phyloP scores from a whole-genome alignment of 1,139 yeast species.

The Saccharomyces hybrid region DNA sequence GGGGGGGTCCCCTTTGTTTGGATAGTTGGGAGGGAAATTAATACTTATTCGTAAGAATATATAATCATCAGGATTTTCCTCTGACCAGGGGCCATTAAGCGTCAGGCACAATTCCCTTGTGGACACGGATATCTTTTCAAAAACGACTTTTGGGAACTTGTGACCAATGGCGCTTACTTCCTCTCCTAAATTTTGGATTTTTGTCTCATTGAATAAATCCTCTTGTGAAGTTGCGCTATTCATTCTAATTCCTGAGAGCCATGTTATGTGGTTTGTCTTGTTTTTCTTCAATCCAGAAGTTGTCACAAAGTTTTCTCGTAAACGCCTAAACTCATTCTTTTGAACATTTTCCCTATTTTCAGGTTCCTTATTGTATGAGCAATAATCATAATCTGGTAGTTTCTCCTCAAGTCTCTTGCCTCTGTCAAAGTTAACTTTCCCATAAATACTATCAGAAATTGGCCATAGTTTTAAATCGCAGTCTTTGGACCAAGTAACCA shows the following conservation, averaged over 20 bases:
- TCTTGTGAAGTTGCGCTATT: slow-evolving; percentile 33
- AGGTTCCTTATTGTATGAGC: slow-evolving; percentile 48
- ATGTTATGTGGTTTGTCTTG: slow-evolving; percentile 64
- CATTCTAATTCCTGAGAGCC: slow-evolving; percentile 89
- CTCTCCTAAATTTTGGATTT: slow-evolving; percentile 65
- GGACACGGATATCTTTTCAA: slow-evolving; percentile 82
- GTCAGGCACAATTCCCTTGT: slow-evolving; percentile 75
- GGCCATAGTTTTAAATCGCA: slow-evolving; percentile 83
- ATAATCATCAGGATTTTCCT: slow-evolving; percentile 40
- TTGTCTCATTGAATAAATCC: slow-evolving; percentile 42
- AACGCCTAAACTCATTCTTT: slow-evolving; percentile 20
- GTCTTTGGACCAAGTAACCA: slow-evolving; percentile 93
- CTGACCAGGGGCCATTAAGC: slow-evolving; percentile 68
- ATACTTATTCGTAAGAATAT: slow-evolving; percentile 65
- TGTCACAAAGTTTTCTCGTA: slow-evolving; percentile 35
- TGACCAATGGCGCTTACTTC: slow-evolving; percentile 87
- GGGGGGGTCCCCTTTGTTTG: slow-evolving; percentile 47
- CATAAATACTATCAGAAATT: slow-evolving; percentile 51
- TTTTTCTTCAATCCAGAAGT: slow-evolving; percentile 31
- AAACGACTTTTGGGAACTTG: slow-evolving; percentile 77
- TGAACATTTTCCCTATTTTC: slow-evolving; percentile 11
- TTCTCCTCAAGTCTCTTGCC: slow-evolving; percentile 35
- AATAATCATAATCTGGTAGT: slow-evolving; percentile 42
- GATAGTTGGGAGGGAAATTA: slow-evolving; percentile 65
- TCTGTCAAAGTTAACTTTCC: slow-evolving; percentile 47